Evolutionary conservation across 2,329 filamentous ascomycete species (phyloP), one percentile per base, ranked within the genome.

Genomic region (Exophiala xenobiotica): DNA sequence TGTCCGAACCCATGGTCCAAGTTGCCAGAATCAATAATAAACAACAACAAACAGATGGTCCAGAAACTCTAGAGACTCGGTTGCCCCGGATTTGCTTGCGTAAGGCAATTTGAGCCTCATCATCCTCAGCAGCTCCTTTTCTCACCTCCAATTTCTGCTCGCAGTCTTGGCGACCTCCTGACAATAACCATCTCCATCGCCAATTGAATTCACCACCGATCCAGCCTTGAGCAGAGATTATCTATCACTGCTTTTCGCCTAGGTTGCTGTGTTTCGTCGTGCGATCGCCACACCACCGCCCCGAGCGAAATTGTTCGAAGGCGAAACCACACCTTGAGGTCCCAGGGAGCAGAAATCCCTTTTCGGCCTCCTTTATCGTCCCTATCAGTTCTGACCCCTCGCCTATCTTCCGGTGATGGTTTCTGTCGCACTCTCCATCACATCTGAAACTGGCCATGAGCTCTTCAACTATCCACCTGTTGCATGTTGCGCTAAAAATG

Each of bases 11-110:
- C 29, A 33, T 42, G 39, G 39, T 23, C 39, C 12, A 26, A 26
- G 40, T 43, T 24, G n/a, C 20, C 24, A 27, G 12, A 6, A 31
- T 12, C 4, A 44, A 16, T 19, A 19, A 31, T 18, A 29, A 31
- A n/a, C 8, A 33, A 45, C 42, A 45, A 45, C 23, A 45, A 45
- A 22, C 14, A 45, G 27, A 33, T 16, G 11, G n/a, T 40, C 6
- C 8, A 40, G 19, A 16, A 38, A 12, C 5, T 33, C 16, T 11
- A 14, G 16, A 33, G n/a, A 33, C 29, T 12, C 29, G 29, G 29
- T 2, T 33, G 29, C 12, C 16, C 29, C 11, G 16, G 12, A 11
- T 33, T 6, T 12, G 29, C 9, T 40, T 24, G 38, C 38, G n/a
- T 23, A n/a, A 40, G 19, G 18, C 38, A 40, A 40, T 40, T 40